Percentiles rank a stretch among this genome's conserved stretches.
These are phyloP conservation scores for Zygosaccharomyces rouxii DNA, from an alignment of 805 yeast species.

Conservation along the genomic window DNA sequence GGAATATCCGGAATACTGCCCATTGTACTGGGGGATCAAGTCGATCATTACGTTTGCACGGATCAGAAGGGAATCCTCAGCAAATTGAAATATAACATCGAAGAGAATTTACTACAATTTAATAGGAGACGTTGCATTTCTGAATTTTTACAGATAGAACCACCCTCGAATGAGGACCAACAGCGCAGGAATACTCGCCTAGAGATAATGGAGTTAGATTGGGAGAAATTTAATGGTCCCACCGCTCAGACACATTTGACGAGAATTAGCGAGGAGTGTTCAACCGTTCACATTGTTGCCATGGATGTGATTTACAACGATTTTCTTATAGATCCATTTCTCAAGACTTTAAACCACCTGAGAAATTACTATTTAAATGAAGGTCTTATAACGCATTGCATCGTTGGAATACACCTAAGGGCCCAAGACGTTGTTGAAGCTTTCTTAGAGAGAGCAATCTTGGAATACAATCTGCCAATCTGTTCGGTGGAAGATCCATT, in stretches of 20 bases:
- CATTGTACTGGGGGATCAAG: slow-evolving; percentile 28
- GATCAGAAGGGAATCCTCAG: slow-evolving; percentile 33
- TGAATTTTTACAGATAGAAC: slow-evolving; percentile 7
- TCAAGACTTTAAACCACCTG: slow-evolving; percentile 23
- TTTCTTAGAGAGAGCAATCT: slow-evolving; percentile 28
- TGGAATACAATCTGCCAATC: slow-evolving; percentile 20
- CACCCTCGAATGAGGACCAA: neutral
- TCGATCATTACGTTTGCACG: slow-evolving; percentile 27
- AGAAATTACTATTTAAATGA: slow-evolving; percentile 7
- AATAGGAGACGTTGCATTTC: slow-evolving; percentile 18
- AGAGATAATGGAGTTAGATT: slow-evolving; percentile 30
- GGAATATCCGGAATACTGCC: slow-evolving; percentile 33
- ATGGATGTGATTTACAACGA: slow-evolving; percentile 38
- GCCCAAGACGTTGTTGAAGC: slow-evolving; percentile 28
- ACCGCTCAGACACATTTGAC: slow-evolving; percentile 4
- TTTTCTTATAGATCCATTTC: slow-evolving; percentile 31
- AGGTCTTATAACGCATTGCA: slow-evolving; percentile 9
- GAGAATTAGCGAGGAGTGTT: neutral
- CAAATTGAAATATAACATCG: slow-evolving; percentile 27
- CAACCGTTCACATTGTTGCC: slow-evolving; percentile 26
- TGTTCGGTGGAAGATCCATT: slow-evolving; percentile 17
- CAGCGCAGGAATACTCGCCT: slow-evolving; percentile 10
- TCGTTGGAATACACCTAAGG: slow-evolving; percentile 34
- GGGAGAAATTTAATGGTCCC: slow-evolving; percentile 27
- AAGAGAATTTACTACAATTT: slow-evolving; percentile 26